These are phyloP conservation scores for Nakaseomyces sp. DNA, from an alignment of 1,139 yeast genomes.

Conservation along the genomic window DNA sequence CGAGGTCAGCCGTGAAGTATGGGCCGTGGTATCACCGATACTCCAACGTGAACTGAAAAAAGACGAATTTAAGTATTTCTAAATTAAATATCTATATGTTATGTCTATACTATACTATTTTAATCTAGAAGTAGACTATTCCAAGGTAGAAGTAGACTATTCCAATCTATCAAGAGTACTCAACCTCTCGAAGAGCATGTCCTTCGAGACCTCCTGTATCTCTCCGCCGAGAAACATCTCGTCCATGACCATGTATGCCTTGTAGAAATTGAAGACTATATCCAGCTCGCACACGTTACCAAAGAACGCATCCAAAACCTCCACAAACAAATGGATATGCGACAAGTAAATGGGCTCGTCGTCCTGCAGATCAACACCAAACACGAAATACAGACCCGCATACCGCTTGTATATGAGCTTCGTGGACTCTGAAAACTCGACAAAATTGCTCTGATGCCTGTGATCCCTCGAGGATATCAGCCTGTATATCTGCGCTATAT, in stretches of 20 bases:
- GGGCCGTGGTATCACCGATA: constrained; percentile 8
- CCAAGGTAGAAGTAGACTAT: no score
- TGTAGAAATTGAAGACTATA: constrained; percentile 71
- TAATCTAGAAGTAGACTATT: no score
- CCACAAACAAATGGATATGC: constrained; percentile 81
- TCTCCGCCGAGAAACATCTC: constrained; percentile 76
- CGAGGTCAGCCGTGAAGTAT: constrained; percentile 36
- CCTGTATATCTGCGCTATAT: constrained; percentile 53
- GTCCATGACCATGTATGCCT: constrained; percentile 60
- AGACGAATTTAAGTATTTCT: constrained; percentile 9
- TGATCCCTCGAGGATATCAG: constrained; percentile 77
- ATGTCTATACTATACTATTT: not conserved
- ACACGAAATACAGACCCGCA: constrained; percentile 83
- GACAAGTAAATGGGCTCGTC: constrained; percentile 71
- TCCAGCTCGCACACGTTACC: constrained; percentile 93
- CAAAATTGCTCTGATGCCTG: constrained; percentile 71
- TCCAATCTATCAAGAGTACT: constrained; percentile 41
- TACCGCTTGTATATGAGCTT: constrained; percentile 81
- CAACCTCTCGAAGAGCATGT: constrained; percentile 46
- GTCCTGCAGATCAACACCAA: constrained; percentile 67
- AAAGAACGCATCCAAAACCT: constrained; percentile 76
- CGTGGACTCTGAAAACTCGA: constrained; percentile 55
- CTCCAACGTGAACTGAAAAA: constrained; percentile 1
- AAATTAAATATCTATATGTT: not conserved
- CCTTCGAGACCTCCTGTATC: constrained; percentile 62